phyloP scores from a whole-genome alignment of 768 basidiomycete species.

The Macrolepiota albuminosa region DNA sequence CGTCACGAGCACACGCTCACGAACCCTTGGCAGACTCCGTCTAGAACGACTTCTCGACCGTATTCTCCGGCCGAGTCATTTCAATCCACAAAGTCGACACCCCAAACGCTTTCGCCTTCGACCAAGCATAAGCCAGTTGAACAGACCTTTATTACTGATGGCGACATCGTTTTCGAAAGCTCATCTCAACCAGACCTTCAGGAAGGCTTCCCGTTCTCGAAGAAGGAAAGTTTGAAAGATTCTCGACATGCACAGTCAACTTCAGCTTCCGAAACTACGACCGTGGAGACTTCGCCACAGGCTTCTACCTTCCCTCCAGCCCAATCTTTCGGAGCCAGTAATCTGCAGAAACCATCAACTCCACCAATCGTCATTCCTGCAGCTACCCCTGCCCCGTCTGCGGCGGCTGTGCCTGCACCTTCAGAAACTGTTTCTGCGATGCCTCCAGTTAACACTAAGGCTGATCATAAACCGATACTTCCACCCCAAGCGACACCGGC shows the following conservation, averaged over 20 bases:
- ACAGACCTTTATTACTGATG: slow-evolving; percentile 13
- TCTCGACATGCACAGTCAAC: neutral
- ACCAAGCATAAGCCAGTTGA: slow-evolving; percentile 1
- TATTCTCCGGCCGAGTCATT: slow-evolving; percentile 14
- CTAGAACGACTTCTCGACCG: slow-evolving; percentile 8
- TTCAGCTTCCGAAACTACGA: neutral
- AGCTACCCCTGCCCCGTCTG: neutral
- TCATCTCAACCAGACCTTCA: slow-evolving; percentile 14
- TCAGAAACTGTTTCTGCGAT: neutral
- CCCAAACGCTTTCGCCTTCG: slow-evolving; percentile 6
- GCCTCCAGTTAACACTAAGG: neutral
- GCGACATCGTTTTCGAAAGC: slow-evolving; percentile 11
- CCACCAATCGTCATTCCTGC: neutral
- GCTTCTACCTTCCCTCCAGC: too few relatives aligned
- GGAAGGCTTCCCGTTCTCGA: slow-evolving; percentile 13
- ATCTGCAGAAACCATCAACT: neutral
- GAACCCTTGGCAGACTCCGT: slow-evolving; percentile 1
- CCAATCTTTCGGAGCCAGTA: neutral
- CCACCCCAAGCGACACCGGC: neutral
- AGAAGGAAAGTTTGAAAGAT: neutral
- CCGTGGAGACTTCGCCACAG: neutral
- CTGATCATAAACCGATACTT: neutral
- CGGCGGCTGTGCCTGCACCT: neutral
- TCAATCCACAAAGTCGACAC: slow-evolving; percentile 13
- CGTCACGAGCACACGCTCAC: neutral